These are phyloP conservation scores for Aristolochia contorta DNA, from an alignment of 164 flowering plant genomes.

Conservation along the genomic window DNA sequence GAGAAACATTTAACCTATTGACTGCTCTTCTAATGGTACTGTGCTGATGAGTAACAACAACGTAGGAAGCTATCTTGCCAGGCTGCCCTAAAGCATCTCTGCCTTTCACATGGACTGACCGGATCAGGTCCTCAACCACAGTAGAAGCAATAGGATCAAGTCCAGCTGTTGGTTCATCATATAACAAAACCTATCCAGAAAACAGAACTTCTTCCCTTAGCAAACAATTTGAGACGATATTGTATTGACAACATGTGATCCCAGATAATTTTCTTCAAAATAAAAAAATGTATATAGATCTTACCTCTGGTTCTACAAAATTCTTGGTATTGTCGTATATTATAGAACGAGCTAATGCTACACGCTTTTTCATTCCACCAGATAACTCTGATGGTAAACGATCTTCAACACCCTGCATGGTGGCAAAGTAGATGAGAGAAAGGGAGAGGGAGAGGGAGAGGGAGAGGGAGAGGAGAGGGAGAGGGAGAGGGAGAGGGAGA, in stretches of 20 bases:
- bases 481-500: too few relatives aligned
- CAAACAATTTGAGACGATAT: background rate
- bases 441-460: too few relatives aligned
- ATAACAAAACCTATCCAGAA: constrained; percentile 64
- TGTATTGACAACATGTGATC: background rate
- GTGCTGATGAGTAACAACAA: constrained; percentile 96
- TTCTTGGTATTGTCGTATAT: constrained; percentile 77
- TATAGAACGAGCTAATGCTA: constrained; percentile 92
- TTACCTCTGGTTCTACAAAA: constrained; percentile 86
- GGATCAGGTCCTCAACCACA: constrained; percentile 97
- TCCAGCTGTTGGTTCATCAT: constrained; percentile 99
- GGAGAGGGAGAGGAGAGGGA: too few relatives aligned
- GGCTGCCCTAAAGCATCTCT: constrained; percentile 55
- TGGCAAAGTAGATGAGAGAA: too few relatives aligned
- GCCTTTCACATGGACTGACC: constrained; percentile 76
- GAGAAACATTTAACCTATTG: constrained; percentile 49
- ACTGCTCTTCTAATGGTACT: constrained; percentile 95
- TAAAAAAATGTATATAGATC: background rate
- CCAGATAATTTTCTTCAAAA: background rate
- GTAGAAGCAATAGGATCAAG: constrained; percentile 99
- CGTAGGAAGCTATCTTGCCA: constrained; percentile 82
- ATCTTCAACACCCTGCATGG: constrained; percentile 80
- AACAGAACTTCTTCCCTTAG: background rate
- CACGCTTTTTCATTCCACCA: constrained; percentile 98
- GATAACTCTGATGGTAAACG: constrained; percentile 94